A percentile compares a stretch with the other conserved stretches of the same genome.
Evolutionary conservation across 192 early-diverging fungal species (phyloP).

Genomic region (Lobosporangium transversale): DNA sequence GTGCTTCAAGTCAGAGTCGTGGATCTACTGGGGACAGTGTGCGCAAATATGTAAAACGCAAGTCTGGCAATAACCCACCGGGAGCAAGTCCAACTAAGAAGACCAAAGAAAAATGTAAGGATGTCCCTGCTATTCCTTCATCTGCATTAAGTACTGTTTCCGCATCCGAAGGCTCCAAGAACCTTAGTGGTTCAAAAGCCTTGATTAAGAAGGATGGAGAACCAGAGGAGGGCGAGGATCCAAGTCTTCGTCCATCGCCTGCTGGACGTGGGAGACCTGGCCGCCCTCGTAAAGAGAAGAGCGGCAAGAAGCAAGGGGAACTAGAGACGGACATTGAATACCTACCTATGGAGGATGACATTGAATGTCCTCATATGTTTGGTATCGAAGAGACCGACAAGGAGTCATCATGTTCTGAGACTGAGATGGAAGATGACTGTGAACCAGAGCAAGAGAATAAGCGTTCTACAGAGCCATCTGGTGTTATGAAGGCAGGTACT

Average conservation of each 20-base stretch:
- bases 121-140: neutral
- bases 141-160: neutral
- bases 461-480: conserved; percentile 7
- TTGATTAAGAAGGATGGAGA: no score
- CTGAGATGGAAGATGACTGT: conserved; percentile 11
- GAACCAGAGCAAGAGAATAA: conserved; percentile 1
- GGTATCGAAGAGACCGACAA: conserved; percentile 24
- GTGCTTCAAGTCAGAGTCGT: conserved; percentile 2
- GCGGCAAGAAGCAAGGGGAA: no score
- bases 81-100: conserved; percentile 14
- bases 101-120: conserved; percentile 18
- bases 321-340: conserved; percentile 18
- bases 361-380: conserved; percentile 35
- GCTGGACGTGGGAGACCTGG: neutral
- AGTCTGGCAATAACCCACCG: conserved; percentile 17
- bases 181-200: no score
- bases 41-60: conserved; percentile 33
- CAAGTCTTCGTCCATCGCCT: no score
- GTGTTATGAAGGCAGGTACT: no score
- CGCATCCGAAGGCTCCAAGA: neutral
- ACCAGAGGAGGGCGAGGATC: no score
- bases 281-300: neutral
- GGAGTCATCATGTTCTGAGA: neutral
- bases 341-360: conserved; percentile 35
- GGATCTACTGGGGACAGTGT: conserved; percentile 1